Base-by-base conservation (phyloP, 2,329 filamentous ascomycete species). In the Alternaria incomplexa region DNA sequence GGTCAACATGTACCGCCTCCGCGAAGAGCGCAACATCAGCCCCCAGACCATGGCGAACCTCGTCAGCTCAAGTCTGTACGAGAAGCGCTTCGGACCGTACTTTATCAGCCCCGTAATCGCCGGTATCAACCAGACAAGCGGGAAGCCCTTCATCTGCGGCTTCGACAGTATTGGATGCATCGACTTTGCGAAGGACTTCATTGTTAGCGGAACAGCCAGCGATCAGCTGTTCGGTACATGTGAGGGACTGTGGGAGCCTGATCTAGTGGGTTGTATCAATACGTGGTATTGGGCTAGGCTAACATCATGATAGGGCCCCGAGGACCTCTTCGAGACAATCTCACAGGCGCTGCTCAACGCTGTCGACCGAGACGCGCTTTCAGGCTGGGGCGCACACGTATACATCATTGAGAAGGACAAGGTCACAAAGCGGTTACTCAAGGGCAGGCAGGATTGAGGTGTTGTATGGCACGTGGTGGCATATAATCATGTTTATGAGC, bases 371-470 rank as follows among this genome's bases (percentile, higher is more conserved):
- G 96, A 99, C 83, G 96, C 96, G 56, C 86, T 99, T 68, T 97
- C 95, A 40, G 96, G 96, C 69, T 98, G 96, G 96, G 96, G 96
- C 80, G 96, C 96, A 43, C 93, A 99, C 79, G 96, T 99, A 73
- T 99, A 98, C 85, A 97, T 99, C 79, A 97, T 99, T 81, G 96
- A 98, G 87, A 99, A 99, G 88, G 94, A 97, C 85, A 98, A 98
- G 91, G 93, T 99, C 68, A 98, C 96, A 77, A 97, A 98, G 91
- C 88, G 96, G 81, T 89, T 99, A 89, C 86, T 99, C 82, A 98
- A 98, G 89, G 94, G 94, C 79, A 90, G 94, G 85, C 95, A 98
- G 85, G 95, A 98, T 64, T 85, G 82, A 80, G 72, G 55, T 58
- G 66, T 56, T 58, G 22, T 20, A 58, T 65, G 64, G 58, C 52